Evolutionary conservation across 2,329 filamentous ascomycete species (phyloP), one percentile per base, ranked within the genome.

Genomic region (Pochonia chlamydosporia): DNA sequence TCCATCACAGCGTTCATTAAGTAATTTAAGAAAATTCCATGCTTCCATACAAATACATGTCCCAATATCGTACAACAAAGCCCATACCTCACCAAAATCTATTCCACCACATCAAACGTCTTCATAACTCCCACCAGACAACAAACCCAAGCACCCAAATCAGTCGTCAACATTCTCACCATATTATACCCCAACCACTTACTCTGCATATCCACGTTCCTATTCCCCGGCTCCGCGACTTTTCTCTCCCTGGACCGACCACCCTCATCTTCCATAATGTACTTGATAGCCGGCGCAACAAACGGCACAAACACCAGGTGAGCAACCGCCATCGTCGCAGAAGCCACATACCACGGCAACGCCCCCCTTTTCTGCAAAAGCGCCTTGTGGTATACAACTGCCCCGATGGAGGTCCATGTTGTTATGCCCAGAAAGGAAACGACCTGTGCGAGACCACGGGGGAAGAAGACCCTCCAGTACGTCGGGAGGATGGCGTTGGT

Each of bases 391-490:
- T 54, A 51, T 49, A 52, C 56, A 1, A 65, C 52, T 42, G 56
- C 61, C 18, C 51, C 58, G 11, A 60, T 28, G 0, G 62, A 60
- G 2, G 61, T 53, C 49, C 55, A 54, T 13, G 62, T 54, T 4
- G 71, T 74, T 11, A 61, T 45, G 6, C 57, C 59, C 8, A 71
- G 50, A 46, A 68, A 59, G 2, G 49, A 57, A 11, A 71, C 44
- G 2, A 71, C 66, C 3, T 58, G 54, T 30, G 52, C 51, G 3
- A 69, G 54, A 23, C 64, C 67, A 14, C 50, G 52, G n/a, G 44
- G 52, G 62, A 75, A 73, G 52, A 73, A 69, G 31, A 53, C 49
- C 3, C 54, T 54, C 56, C 71, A 76, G 60, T 72, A 76, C 3
- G 59, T 52, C 0, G 73, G 72, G 4, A 74, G 60, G 13, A 73